Base-by-base conservation (phyloP, 768 basidiomycete species). In the Pholiota conissans region DNA sequence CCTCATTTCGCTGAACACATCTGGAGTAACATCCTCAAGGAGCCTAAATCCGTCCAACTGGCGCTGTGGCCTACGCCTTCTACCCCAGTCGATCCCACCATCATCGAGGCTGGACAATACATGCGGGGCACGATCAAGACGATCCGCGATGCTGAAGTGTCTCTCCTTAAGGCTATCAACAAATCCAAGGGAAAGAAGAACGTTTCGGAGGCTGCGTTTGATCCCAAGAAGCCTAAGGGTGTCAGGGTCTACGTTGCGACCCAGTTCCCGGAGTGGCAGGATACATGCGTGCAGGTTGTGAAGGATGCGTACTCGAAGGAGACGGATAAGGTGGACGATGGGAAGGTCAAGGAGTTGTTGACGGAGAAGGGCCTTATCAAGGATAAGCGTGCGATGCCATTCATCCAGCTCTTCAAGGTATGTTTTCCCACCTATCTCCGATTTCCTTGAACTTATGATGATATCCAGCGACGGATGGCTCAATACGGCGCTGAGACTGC, bases 301-400 rank as follows among this genome's bases (percentile, higher is more conserved):
- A 84, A 84, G 74, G 85, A 86, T 11, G 76, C 87, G 24, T 95
- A 89, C 65, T 74, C 75, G 39, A 77, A 77, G 53, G 73, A 75
- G 53, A 75, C 76, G 26, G 81, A 85, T 57, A 82, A 79, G 63
- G 88, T 98, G 30, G 92, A 99, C 67, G 95, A 98, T 68, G 85
- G 75, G 34, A 87, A 86, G 70, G 84, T 95, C 51, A 82, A 87
- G 70, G 77, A 84, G 65, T 63, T 83, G 62, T 69, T 98, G 69
- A 80, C 79, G 8, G 79, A 84, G 68, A 80, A 78, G 20, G 94
- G 92, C 4, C 69, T 98, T 70, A 87, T 95, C 75, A 98, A 97
- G 81, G 94, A 98, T 76, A 98, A 98, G 79, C 84, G 87, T 40
- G 83, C 83, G 40, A 98, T 98, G 96, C 95, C 95, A 5, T 98